Conservation (phyloP, 106 monocot genomes). For the Iris macrosiphon region DNA sequence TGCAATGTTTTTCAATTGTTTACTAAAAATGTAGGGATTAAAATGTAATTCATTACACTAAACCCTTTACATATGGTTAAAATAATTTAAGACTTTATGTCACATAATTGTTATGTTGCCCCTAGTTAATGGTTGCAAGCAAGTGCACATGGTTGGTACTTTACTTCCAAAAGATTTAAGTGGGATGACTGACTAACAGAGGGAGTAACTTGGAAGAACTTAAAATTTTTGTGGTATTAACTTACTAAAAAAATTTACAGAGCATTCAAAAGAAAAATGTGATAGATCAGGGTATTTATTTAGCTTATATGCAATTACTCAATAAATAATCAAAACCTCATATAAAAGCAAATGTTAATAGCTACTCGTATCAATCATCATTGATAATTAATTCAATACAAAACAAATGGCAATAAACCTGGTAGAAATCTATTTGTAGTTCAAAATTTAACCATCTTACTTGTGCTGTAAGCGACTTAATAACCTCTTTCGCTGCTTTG, state of each 20-base stretch:
- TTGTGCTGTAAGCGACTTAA: slow-evolving; percentile 91
- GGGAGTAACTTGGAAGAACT: no score
- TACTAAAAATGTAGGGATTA: no score
- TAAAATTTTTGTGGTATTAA: neutral
- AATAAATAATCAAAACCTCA: neutral
- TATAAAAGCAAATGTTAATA: neutral
- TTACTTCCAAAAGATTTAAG: no score
- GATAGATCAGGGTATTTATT: neutral
- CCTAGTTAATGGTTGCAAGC: no score
- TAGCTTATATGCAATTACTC: no score
- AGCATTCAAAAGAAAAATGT: neutral
- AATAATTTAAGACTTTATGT: no score
- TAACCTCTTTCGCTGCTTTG: slow-evolving; percentile 98
- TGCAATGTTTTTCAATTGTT: no score
- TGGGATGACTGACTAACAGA: no score
- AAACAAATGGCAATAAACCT: neutral
- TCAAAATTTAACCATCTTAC: slow-evolving; percentile 29
- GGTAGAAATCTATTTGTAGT: neutral
- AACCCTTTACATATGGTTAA: no score
- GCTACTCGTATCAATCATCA: neutral
- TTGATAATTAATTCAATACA: neutral
- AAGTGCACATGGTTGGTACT: no score
- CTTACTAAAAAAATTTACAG: neutral
- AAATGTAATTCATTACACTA: no score
- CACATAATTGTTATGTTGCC: no score